Evolutionary conservation across 805 yeast species (phyloP), one percentile per base, ranked within the genome.

Genomic region (Saturnispora bothae): DNA sequence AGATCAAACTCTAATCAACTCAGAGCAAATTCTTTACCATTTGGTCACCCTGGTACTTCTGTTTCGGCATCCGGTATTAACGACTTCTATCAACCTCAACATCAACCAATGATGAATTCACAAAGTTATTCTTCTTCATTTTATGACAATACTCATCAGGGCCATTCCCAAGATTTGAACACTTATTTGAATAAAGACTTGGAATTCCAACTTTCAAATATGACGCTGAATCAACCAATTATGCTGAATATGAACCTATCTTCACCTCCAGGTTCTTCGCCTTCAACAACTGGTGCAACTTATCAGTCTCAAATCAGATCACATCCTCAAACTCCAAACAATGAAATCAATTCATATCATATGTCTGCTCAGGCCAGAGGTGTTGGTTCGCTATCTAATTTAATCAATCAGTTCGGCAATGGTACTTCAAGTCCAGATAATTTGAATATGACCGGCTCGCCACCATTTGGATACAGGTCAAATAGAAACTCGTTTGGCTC

Each of bases 111-210:
- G 25, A 36, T 40, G 21, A 28, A 44, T 6, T 29, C 43, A 8
- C 44, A 38, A 20, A 41, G 41, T 37, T 16, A 17, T 37, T 17
- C 30, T 31, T 40, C 29, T 28, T 20, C 23, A 20, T 39, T 36
- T 38, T 16, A 21, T 23, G 15, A 37, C 23, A 23, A 31, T n/a
- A 22, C 4, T 5, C 31, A 28, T 5, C 31, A 28, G 15, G 18
- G 15, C 5, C 18, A 14, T 5, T 28, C 8, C 8, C 31, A 28
- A 14, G 47, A 43, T 38, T 33, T 42, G 17, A 30, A 32, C 18
- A 37, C 33, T 32, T 47, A 43, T 20, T 34, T 48, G 12, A 46
- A 48, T 31, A 48, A 46, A 17, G 50, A 48, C 31, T 39, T 48
- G 15, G 52, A 48, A 28, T 38, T 41, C 22, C 50, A 46, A 26